Base-by-base conservation (phyloP, 2,329 filamentous ascomycete genomes). In the Nakataea oryzae region DNA sequence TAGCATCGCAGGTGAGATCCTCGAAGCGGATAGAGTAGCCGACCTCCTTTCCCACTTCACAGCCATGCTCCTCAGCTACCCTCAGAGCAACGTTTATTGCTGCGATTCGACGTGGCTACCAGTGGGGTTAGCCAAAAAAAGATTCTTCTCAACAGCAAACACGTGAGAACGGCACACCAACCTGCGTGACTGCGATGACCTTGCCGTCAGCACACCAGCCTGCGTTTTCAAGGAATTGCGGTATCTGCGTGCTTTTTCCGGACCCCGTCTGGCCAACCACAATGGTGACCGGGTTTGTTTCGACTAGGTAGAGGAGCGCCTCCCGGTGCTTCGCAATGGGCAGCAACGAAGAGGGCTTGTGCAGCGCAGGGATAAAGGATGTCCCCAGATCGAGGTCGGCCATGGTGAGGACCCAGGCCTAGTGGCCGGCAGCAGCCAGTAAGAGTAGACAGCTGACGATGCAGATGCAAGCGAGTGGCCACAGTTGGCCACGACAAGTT, bases 1-100 rank as follows among this genome's bases (percentile, higher is more conserved):
- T 99, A 41, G 85, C 81, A 24, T 87, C 82, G 26, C 92, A 96
- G 6, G 93, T 96, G 66, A 90, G 84, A 80, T 97, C 93, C 72
- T 99, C 93, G 70, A 99, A 89, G 24, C 86, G 85, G 66, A 97
- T 96, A 0, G 91, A 96, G 73, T 96, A 97, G 61, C 95, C 95
- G 28, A 93, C 89, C 71, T 96, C 88, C 74, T 96, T 91, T 30
- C 95, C 95, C 13, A 97, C 72, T 66, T 92, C 88, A 72, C 90
- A 95, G 61, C 86, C 86, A 73, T 91, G 84, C 74, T 99, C 95
- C 72, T 96, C 90, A 11, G 95, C 93, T 8, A 97, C 93, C 66
- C 93, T 82, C 34, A 89, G 80, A 11, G 93, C 93, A 28, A 97
- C 91, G 1, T 91, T 96, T 0, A 91, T 96, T 34, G 91, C 93